These are phyloP conservation scores for Chalciporus sp. DNA, from an alignment of 1,284 basidiomycete species.

Conservation along the genomic window DNA sequence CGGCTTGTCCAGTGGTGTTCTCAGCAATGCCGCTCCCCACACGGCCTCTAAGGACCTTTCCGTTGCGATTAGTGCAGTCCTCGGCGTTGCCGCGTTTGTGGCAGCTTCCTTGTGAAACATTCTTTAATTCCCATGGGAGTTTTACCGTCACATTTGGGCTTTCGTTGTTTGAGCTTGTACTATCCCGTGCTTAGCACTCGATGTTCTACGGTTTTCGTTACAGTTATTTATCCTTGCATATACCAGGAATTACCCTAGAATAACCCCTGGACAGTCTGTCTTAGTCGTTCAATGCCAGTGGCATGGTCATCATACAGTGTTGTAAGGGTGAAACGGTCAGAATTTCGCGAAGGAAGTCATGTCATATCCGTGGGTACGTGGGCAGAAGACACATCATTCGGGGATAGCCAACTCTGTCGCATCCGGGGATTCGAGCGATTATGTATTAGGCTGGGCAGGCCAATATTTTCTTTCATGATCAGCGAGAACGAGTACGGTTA, in stretches of 20 bases:
- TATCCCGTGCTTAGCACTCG: slow-evolving; percentile 14
- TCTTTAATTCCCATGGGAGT: slow-evolving; percentile 8
- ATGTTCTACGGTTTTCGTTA: slow-evolving; percentile 15
- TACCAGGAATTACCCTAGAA: slow-evolving; percentile 17
- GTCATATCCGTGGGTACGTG: background rate
- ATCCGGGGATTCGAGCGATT: background rate
- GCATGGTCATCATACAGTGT: background rate
- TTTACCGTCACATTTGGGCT: slow-evolving; percentile 21
- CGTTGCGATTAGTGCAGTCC: slow-evolving; percentile 22
- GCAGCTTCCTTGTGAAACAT: slow-evolving; percentile 19
- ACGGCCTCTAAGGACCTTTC: slow-evolving; percentile 28
- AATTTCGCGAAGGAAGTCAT: background rate
- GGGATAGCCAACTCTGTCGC: background rate
- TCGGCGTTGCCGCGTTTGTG: slow-evolving; percentile 31
- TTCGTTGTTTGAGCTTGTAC: slow-evolving; percentile 28
- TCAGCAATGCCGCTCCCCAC: slow-evolving; percentile 32
- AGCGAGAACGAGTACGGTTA: slow-evolving; percentile 5
- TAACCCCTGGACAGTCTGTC: background rate
- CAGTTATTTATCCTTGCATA: slow-evolving; percentile 21
- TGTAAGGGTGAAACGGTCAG: background rate
- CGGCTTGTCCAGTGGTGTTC: slow-evolving; percentile 46
- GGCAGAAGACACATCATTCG: background rate
- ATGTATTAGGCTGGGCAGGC: background rate
- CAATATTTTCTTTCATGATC: slow-evolving; percentile 8
- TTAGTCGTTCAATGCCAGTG: background rate